Evolutionary conservation across 2,329 filamentous ascomycete genomes (phyloP).

Genomic region (Parastagonospora avenae): DNA sequence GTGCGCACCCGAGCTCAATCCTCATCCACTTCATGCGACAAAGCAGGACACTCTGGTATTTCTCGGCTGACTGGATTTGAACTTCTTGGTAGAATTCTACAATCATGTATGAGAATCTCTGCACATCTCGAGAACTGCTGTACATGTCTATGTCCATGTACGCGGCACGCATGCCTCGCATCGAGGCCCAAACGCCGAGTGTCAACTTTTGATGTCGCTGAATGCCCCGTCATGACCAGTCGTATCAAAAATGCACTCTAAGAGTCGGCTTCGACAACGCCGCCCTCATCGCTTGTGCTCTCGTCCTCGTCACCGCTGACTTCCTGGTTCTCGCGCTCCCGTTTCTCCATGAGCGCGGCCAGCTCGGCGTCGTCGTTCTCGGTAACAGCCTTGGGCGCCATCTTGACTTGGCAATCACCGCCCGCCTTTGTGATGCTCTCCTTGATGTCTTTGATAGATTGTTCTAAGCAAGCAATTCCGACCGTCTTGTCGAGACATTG

Average conservation of each 20-base stretch:
- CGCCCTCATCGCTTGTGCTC: slow-evolving; percentile 91
- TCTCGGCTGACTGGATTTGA: no score
- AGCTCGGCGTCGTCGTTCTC: slow-evolving; percentile 98
- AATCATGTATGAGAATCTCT: not conserved
- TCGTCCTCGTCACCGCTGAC: slow-evolving; percentile 97
- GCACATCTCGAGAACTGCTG: slow-evolving; percentile 2
- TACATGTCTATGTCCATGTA: slow-evolving; percentile 23
- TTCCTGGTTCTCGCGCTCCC: slow-evolving; percentile 95
- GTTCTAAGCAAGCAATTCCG: slow-evolving; percentile 83
- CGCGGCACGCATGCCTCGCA: slow-evolving; percentile 21
- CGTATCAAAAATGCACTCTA: slow-evolving; percentile 23
- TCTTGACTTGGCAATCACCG: slow-evolving; percentile 87
- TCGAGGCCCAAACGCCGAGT: slow-evolving; percentile 35
- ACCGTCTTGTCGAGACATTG: slow-evolving; percentile 91
- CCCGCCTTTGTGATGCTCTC: slow-evolving; percentile 77
- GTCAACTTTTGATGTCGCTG: slow-evolving; percentile 27
- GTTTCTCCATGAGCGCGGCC: slow-evolving; percentile 98
- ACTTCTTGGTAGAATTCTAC: not conserved
- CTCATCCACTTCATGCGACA: not conserved
- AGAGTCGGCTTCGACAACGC: slow-evolving; percentile 44
- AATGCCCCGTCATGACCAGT: slow-evolving; percentile 17
- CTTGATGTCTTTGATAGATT: slow-evolving; percentile 86
- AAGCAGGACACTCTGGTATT: not conserved
- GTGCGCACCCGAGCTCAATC: no score
- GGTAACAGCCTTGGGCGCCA: slow-evolving; percentile 98